Conservation (phyloP, 345 rosid species). For the Leavenworthia alabamica region DNA sequence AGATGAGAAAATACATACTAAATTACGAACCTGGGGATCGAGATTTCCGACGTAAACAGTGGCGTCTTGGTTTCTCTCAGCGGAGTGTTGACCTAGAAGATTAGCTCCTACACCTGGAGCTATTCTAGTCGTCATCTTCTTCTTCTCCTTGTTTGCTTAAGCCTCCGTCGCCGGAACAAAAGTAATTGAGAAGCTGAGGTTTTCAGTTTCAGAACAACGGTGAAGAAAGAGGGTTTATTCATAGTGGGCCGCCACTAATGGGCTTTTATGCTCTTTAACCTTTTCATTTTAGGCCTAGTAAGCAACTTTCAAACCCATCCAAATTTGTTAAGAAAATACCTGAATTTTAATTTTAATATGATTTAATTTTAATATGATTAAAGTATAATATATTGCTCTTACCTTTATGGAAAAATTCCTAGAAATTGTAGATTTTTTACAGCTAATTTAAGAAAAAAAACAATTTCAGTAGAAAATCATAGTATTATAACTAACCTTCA, state of each 20-base stretch:
- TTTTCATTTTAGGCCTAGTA: background rate
- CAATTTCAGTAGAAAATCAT: no score
- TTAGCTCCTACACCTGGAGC: constrained; percentile 99
- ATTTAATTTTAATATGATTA: no score
- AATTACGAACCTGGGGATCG: constrained; percentile 60
- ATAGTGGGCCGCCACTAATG: background rate
- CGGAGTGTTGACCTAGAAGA: constrained; percentile 93
- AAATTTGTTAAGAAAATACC: background rate
- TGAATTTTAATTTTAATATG: no score
- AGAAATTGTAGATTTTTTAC: no score
- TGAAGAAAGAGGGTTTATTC: background rate
- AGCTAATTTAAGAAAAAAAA: no score
- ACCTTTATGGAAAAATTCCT: no score
- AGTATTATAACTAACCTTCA: background rate
- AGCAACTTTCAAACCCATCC: background rate
- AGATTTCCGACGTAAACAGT: constrained; percentile 91
- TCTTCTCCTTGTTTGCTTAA: background rate
- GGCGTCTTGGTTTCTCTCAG: constrained; percentile 97
- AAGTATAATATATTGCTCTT: no score
- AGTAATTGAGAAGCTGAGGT: constrained; percentile 13
- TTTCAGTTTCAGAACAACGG: background rate
- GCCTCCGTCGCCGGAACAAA: constrained; percentile 18
- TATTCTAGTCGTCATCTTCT: constrained; percentile 77
- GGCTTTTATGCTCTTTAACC: background rate
- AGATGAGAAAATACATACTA: background rate